phyloP scores from a whole-genome alignment of 208 protist genomes.

The Leptomonas pyrrhocoris region DNA sequence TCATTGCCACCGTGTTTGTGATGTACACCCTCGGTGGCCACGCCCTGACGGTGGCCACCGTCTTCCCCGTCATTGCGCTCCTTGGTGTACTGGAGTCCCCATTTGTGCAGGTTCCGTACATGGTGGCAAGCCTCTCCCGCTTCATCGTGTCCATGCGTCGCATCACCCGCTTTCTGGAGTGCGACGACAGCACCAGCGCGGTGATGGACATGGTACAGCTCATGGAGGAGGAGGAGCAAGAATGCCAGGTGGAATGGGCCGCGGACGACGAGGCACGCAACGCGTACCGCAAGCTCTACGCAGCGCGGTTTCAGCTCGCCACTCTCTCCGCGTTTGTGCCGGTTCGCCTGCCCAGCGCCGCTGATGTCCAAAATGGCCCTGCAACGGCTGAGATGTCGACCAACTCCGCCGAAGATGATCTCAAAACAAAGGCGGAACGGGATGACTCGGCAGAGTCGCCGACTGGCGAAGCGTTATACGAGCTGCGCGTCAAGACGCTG shows the following conservation, averaged over 20 bases:
- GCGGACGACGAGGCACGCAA: background rate
- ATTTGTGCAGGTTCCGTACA: constrained; percentile 73
- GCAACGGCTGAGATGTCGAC: constrained; percentile 18
- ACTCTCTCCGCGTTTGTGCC: background rate
- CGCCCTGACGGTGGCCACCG: constrained; percentile 70
- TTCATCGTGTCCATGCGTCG: constrained; percentile 81
- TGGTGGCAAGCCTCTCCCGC: constrained; percentile 51
- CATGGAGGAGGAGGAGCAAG: background rate
- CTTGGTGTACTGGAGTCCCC: constrained; percentile 34
- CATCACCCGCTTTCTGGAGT: constrained; percentile 68
- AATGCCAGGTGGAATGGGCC: background rate
- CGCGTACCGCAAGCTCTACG: background rate
- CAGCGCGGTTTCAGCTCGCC: background rate
- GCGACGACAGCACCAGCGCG: constrained; percentile 29
- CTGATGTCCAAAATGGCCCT: no score
- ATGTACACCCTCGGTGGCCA: constrained; percentile 51
- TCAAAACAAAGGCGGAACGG: no score
- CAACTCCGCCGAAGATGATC: background rate
- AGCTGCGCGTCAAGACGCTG: constrained; percentile 36
- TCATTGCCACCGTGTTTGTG: constrained; percentile 54
- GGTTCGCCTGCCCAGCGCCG: background rate
- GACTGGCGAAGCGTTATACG: constrained; percentile 26
- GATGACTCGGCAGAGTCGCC: no score
- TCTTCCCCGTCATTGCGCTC: constrained; percentile 44
- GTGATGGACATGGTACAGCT: constrained; percentile 31